Base-by-base conservation (phyloP, 345 rosid genomes). In the Geranium brycei region DNA sequence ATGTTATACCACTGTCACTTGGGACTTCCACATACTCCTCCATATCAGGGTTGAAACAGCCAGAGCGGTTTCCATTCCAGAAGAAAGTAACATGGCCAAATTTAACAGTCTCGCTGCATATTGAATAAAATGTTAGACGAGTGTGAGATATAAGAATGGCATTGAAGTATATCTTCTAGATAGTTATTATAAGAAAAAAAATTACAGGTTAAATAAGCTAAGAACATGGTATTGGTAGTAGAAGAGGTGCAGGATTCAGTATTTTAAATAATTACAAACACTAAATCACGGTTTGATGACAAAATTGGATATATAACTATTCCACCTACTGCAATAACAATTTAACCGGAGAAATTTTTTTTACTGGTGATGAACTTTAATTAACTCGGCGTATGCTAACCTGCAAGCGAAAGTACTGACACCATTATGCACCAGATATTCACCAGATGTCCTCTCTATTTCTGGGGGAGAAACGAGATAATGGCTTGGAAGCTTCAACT, bases 51-150 rank as follows among this genome's bases (percentile, higher is more conserved):
- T 86, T 76, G 69, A 93, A 93, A 69, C 58, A 93, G 57, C 99
- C 99, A 57, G 97, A 93, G 16, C 96, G 87, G 72, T 93, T 93
- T 60, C 99, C 99, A 62, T 93, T 93, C 99, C 99, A 90, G 80
- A 93, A 93, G 82, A 90, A 93, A 17, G 99, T 90, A 58, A 93
- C 97, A 55, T 90, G 97, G 12, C 96, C 97, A 76, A 93, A 90
- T 75, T 93, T 93, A 62, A 93, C 96, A 11, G 99, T 93, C 78
- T 93, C 99, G 69, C 99, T 90, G 79, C 6, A 57, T 8, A 31
- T 15, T 16, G 7, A n/a, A 3, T 57, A 47, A 47, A 47, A 16
- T 57, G 19, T 4, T 17, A 31, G 40, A 31, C 6, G 15, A 3
- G 15, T 30, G 63, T 28, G 18, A 31, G 17, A n/a, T 19, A 30